A percentile compares a stretch with the other conserved stretches of the same genome.
These are phyloP conservation scores for Hypoxylon trugodes DNA, from an alignment of 495 filamentous ascomycete genomes.

Conservation along the genomic window DNA sequence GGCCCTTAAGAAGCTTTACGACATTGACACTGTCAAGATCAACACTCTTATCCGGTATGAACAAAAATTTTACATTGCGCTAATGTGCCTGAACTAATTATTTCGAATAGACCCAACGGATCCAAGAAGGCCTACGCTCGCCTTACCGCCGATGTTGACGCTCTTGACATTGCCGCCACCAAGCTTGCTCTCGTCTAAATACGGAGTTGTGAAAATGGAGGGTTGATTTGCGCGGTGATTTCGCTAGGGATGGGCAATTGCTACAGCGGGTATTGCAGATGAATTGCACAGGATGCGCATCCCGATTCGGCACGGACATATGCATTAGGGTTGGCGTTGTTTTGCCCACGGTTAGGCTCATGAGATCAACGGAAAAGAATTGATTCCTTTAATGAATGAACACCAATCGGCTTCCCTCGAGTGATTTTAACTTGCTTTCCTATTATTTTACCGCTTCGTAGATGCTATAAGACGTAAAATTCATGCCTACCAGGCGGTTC, in stretches of 20 bases:
- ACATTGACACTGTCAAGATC: slow-evolving; percentile 97
- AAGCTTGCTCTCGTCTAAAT: slow-evolving; percentile 96
- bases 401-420: slow-evolving; percentile 12
- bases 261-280: slow-evolving; percentile 9
- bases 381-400: slow-evolving; percentile 37
- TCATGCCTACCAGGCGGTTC: no score
- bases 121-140: slow-evolving; percentile 98
- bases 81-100: slow-evolving; percentile 22
- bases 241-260: slow-evolving; percentile 27
- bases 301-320: slow-evolving; percentile 35
- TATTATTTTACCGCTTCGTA: not conserved
- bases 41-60: slow-evolving; percentile 95
- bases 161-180: slow-evolving; percentile 98
- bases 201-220: slow-evolving; percentile 12
- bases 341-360: slow-evolving; percentile 43
- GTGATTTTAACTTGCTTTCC: slow-evolving; percentile 16
- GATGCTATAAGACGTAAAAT: no score
- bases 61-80: not conserved
- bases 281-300: slow-evolving; percentile 43
- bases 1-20: slow-evolving; percentile 98
- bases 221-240: slow-evolving; percentile 30
- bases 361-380: slow-evolving; percentile 44
- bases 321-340: slow-evolving; percentile 49
- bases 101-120: slow-evolving; percentile 78
- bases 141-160: slow-evolving; percentile 94